These are phyloP conservation scores for Trypanosoma rangeli DNA, from an alignment of 208 protist species.

Conservation along the genomic window DNA sequence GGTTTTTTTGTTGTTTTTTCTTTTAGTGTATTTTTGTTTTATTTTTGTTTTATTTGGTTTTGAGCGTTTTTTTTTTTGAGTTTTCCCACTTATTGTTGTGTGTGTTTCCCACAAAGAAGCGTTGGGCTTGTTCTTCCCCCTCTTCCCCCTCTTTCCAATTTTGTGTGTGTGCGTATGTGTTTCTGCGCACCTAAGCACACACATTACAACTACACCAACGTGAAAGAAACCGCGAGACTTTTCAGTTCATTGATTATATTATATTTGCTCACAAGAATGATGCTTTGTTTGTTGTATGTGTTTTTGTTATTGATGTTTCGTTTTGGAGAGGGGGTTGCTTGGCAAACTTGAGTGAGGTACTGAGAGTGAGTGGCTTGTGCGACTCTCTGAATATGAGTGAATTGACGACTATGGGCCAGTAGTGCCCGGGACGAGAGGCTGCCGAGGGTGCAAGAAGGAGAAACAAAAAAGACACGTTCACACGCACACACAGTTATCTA, in stretches of 20 bases:
- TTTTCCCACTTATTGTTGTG: not conserved
- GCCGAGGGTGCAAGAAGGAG: not conserved
- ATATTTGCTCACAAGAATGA: not conserved
- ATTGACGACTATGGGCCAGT: not conserved
- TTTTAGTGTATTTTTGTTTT: not conserved
- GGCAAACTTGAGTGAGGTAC: not conserved
- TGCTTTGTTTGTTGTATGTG: not conserved
- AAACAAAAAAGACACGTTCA: not conserved
- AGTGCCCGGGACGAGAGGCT: not conserved
- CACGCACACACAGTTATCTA: not conserved
- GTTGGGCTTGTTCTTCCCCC: not conserved
- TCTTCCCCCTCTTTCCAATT: not conserved
- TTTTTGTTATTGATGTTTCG: constrained; percentile 14
- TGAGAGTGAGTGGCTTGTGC: not conserved
- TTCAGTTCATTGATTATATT: not conserved
- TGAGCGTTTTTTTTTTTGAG: no score
- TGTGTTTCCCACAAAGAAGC: not conserved
- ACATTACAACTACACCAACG: not conserved
- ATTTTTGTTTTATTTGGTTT: no score
- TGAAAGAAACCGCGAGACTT: not conserved
- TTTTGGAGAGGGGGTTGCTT: not conserved
- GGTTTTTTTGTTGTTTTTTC: constrained; percentile 7
- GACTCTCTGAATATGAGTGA: not conserved
- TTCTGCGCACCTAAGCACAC: not conserved
- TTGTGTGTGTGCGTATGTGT: not conserved